These are phyloP conservation scores for Pseudognaphalium luteoalbum DNA, from an alignment of 129 eudicot genomes.

Conservation along the genomic window DNA sequence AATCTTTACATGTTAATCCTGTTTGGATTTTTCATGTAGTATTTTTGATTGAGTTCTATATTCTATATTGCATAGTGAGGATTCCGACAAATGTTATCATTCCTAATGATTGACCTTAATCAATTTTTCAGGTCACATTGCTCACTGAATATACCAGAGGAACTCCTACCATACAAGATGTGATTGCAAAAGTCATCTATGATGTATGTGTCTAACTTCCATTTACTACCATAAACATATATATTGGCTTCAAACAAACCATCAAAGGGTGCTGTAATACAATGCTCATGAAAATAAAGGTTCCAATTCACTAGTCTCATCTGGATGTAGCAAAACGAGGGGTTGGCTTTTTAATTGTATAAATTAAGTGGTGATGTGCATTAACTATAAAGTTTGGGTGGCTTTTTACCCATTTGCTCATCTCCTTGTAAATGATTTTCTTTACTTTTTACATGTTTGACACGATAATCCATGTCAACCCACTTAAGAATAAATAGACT, in stretches of 20 bases:
- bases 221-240: background rate
- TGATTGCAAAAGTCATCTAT: constrained; percentile 88
- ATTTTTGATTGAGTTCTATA: background rate
- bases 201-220: constrained; percentile 57
- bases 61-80: constrained; percentile 7
- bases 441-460: background rate
- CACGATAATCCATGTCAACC: background rate
- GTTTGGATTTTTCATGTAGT: background rate
- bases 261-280: constrained; percentile 3
- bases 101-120: constrained; percentile 20
- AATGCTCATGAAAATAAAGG: background rate
- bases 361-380: too few relatives aligned
- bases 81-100: background rate
- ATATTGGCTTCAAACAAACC: background rate
- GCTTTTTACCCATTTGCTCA: background rate
- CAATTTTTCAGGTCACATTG: constrained; percentile 88
- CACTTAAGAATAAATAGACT: background rate
- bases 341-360: background rate
- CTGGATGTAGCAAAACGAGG: background rate
- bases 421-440: background rate
- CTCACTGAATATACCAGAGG: constrained; percentile 90
- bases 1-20: constrained; percentile 23
- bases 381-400: too few relatives aligned
- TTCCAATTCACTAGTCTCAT: too few relatives aligned
- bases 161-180: constrained; percentile 88